Base-by-base conservation (phyloP, 1,284 basidiomycete genomes). In the Sanghuangporus weigelae region DNA sequence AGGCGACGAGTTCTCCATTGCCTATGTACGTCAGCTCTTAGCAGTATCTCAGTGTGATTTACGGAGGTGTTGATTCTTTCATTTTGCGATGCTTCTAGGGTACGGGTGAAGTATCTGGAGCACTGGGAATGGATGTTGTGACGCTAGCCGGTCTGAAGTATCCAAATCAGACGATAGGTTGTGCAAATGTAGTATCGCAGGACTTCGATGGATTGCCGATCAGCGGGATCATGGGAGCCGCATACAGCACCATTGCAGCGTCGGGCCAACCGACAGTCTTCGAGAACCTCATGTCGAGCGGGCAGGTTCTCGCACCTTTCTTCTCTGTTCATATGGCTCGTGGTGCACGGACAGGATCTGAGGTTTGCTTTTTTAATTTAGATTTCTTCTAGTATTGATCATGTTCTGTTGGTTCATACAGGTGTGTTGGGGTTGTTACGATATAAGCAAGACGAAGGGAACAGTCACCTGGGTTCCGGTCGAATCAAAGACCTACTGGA, bases 241-340 rank as follows among this genome's bases (percentile, higher is more conserved):
- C 81, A 10, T 89, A 86, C 66, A 73, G 82, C 35, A 75, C 78
- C 19, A 84, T 87, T 65, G 73, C 84, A 7, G 71, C 70, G 55
- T 79, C 76, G 0, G 71, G 69, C 12, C 63, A 77, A 60, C 77
- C 81, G 7, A 87, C 87, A 0, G 79, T 86, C 66, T 85, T 88
- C 67, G 87, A 90, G 71, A 87, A 83, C 67, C 71, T 89, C 53
- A 79, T 87, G 36, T 66, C 68, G 8, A 69, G 75, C 61, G 73
- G 75, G 39, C 73, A 77, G 63, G 67, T 89, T 19, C 68, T 73
- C 1, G 72, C 77, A 0, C 80, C 83, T 5, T 69, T 84, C 7
- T 89, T 89, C 71, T 81, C 81, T 14, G 78, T 89, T 19, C 81
- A 86, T 67, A 71, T 88, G 54, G 75, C 80, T 7, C 76, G 87